Evolutionary conservation across 2,329 filamentous ascomycete genomes (phyloP).

Genomic region (Botrytis byssoidea): DNA sequence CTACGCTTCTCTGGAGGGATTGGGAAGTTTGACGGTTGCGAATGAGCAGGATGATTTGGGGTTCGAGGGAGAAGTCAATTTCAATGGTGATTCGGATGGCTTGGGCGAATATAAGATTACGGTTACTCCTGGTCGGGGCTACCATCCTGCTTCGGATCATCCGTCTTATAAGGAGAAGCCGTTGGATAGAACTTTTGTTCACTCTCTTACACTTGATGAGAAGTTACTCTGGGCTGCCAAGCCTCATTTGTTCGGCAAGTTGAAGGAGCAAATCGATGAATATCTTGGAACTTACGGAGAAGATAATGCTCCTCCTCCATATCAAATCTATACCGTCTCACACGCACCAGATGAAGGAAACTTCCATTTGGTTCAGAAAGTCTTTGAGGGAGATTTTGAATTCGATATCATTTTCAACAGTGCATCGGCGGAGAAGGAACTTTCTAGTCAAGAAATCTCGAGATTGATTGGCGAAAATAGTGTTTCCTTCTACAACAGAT

Average conservation of each 20-base stretch:
- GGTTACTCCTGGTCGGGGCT: slow-evolving; percentile 67
- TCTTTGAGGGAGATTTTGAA: slow-evolving; percentile 85
- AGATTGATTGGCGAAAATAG: slow-evolving; percentile 65
- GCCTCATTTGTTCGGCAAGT: slow-evolving; percentile 59
- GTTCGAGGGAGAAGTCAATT: slow-evolving; percentile 59
- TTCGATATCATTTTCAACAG: slow-evolving; percentile 93
- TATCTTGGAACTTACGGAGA: slow-evolving; percentile 57
- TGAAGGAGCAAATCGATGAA: slow-evolving; percentile 64
- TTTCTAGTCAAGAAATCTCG: slow-evolving; percentile 63
- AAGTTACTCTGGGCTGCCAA: slow-evolving; percentile 84
- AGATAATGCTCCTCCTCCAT: slow-evolving; percentile 74
- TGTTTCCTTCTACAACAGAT: slow-evolving; percentile 70
- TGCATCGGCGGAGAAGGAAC: slow-evolving; percentile 57
- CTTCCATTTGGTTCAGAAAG: slow-evolving; percentile 84
- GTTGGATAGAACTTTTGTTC: slow-evolving; percentile 72
- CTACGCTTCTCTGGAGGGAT: slow-evolving; percentile 77
- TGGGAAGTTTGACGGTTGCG: slow-evolving; percentile 62
- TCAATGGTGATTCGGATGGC: slow-evolving; percentile 67
- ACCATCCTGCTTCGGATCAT: slow-evolving; percentile 64
- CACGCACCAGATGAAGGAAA: slow-evolving; percentile 73
- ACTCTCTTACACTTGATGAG: slow-evolving; percentile 64
- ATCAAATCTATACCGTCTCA: slow-evolving; percentile 77
- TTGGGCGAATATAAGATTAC: slow-evolving; percentile 79
- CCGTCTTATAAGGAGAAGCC: slow-evolving; percentile 66
- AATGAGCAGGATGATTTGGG: slow-evolving; percentile 54